Evolutionary conservation across 768 basidiomycete species (phyloP).

Genomic region (Suillus cothurnatus): DNA sequence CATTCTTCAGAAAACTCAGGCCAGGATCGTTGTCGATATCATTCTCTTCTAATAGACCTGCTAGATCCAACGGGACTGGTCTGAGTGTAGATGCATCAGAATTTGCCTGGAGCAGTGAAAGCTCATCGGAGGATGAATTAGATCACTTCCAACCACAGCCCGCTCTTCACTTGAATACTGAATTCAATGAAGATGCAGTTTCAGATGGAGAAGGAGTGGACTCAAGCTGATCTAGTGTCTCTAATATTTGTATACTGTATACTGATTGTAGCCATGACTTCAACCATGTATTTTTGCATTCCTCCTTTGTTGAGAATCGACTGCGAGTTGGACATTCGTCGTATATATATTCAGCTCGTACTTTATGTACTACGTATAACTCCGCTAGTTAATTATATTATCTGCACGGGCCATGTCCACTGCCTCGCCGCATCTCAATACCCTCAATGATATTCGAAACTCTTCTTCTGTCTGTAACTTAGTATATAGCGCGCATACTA

Average conservation of each 20-base stretch:
- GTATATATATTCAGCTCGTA: too few relatives aligned
- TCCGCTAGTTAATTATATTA: too few relatives aligned
- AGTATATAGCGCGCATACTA: too few relatives aligned
- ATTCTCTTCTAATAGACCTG: constrained; percentile 31
- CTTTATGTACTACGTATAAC: too few relatives aligned
- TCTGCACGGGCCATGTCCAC: too few relatives aligned
- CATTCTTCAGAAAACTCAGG: constrained; percentile 46
- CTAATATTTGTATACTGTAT: constrained; percentile 12
- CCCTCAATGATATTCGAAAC: too few relatives aligned
- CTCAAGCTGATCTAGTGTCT: constrained; percentile 17
- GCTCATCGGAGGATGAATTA: constrained; percentile 52
- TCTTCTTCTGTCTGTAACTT: not conserved
- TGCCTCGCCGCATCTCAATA: too few relatives aligned
- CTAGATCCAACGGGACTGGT: constrained; percentile 25
- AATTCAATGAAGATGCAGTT: constrained; percentile 15
- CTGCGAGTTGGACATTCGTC: too few relatives aligned
- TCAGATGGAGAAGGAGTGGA: constrained; percentile 27
- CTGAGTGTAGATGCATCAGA: constrained; percentile 35
- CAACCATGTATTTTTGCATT: not conserved
- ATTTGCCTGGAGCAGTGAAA: constrained; percentile 60
- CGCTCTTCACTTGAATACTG: constrained; percentile 13
- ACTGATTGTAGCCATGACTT: constrained; percentile 2
- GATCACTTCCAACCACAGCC: constrained; percentile 18
- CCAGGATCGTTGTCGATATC: constrained; percentile 46
- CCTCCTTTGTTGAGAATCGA: too few relatives aligned